Evolutionary conservation across 495 filamentous ascomycete genomes (phyloP).

Genomic region (Achaetomiella virescens): DNA sequence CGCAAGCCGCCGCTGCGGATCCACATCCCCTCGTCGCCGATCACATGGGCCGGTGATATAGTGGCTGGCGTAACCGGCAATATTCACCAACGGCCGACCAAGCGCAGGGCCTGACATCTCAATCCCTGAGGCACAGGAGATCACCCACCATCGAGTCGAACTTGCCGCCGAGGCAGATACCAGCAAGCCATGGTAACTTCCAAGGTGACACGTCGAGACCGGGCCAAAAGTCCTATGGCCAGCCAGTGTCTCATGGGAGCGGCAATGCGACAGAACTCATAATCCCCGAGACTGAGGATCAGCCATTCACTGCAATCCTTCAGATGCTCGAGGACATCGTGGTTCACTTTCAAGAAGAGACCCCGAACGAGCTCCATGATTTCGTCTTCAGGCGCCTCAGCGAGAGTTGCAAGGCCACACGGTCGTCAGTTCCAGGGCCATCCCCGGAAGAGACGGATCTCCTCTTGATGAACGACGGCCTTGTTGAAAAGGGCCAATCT

Average conservation of each 20-base stretch:
- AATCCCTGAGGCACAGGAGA: not conserved
- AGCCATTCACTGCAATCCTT: slow-evolving; percentile 28
- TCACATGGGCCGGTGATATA: slow-evolving; percentile 3
- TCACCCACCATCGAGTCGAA: slow-evolving; percentile 3
- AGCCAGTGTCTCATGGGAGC: not conserved
- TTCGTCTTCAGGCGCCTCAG: slow-evolving; percentile 20
- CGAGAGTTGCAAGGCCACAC: slow-evolving; percentile 20
- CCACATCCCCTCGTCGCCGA: slow-evolving; percentile 4
- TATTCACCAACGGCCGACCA: not conserved
- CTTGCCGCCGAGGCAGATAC: not conserved
- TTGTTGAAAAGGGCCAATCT: not conserved
- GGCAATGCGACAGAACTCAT: not conserved
- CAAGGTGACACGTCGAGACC: not conserved
- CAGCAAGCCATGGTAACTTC: not conserved
- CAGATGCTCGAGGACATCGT: slow-evolving; percentile 41
- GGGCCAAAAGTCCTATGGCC: not conserved
- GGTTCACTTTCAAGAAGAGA: slow-evolving; percentile 31
- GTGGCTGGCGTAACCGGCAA: not conserved
- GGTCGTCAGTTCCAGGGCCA: slow-evolving; percentile 19
- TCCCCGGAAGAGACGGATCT: not conserved
- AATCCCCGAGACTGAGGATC: not conserved
- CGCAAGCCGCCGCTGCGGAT: slow-evolving; percentile 14
- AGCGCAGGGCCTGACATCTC: not conserved
- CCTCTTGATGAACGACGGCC: not conserved
- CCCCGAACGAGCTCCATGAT: slow-evolving; percentile 24